Evolutionary conservation across 2,329 filamentous ascomycete genomes (phyloP).

Genomic region (Drechslera avenae): DNA sequence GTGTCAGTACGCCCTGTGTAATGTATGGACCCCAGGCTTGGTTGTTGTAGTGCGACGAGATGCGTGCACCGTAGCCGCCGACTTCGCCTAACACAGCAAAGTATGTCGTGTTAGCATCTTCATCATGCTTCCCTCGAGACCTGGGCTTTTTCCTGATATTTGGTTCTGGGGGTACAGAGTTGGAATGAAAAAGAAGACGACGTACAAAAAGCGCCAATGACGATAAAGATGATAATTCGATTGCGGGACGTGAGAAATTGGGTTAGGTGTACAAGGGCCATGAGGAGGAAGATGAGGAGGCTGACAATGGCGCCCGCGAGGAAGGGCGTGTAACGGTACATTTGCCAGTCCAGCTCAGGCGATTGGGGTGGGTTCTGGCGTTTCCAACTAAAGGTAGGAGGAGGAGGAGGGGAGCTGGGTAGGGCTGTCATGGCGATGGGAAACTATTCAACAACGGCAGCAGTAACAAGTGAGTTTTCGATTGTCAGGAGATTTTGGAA

Average conservation of each 20-base stretch:
- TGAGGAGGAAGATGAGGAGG: slow-evolving; percentile 29
- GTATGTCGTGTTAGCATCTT: background rate
- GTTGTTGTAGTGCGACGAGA: slow-evolving; percentile 46
- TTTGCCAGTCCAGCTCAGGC: slow-evolving; percentile 37
- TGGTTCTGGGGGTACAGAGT: background rate
- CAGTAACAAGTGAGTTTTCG: no score
- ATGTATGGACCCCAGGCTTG: slow-evolving; percentile 49
- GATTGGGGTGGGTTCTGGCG: slow-evolving; percentile 26
- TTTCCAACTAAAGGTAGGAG: slow-evolving; percentile 14
- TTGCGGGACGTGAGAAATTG: slow-evolving; percentile 26
- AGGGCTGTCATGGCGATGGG: background rate
- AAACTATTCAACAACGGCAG: no score
- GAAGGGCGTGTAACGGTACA: slow-evolving; percentile 42
- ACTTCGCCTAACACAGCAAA: slow-evolving; percentile 48
- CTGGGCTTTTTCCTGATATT: background rate
- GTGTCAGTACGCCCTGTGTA: slow-evolving; percentile 49
- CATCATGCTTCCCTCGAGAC: no score
- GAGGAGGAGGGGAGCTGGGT: background rate
- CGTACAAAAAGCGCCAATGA: slow-evolving; percentile 37
- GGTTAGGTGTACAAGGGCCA: slow-evolving; percentile 28
- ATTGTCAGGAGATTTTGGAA: no score
- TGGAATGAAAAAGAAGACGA: background rate
- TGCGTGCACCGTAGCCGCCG: slow-evolving; percentile 50
- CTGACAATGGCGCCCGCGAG: slow-evolving; percentile 32
- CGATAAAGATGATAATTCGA: slow-evolving; percentile 30